These are phyloP conservation scores for Amaranthus cruentus DNA, from an alignment of 148 eudicot species.

Conservation along the genomic window DNA sequence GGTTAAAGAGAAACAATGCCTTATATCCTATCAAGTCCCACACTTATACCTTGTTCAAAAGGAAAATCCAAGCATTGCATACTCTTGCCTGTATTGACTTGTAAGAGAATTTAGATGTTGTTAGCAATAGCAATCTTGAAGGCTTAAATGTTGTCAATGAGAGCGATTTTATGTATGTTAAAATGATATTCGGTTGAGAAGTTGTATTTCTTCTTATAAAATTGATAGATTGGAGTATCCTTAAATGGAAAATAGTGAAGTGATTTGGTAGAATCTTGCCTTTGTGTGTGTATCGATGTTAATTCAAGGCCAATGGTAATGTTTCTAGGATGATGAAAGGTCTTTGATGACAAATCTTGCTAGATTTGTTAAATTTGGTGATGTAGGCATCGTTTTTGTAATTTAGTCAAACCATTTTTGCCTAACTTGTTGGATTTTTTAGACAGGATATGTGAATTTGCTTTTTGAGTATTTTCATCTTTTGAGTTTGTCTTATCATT, in stretches of 20 bases:
- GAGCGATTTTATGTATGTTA: neutral
- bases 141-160: constrained; percentile 7
- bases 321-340: neutral
- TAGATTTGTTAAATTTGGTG: neutral
- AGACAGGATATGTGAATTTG: no score
- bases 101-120: neutral
- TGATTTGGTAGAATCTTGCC: neutral
- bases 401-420: no score
- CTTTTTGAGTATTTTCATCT: no score
- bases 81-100: constrained; percentile 11
- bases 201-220: neutral
- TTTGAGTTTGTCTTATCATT: no score
- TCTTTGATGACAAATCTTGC: neutral
- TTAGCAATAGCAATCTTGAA: neutral
- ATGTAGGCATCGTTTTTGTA: neutral
- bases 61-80: constrained; percentile 13
- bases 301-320: neutral
- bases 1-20: constrained; percentile 11
- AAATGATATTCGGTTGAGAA: neutral
- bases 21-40: constrained; percentile 14
- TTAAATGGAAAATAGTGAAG: neutral
- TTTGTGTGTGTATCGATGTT: neutral
- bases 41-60: neutral
- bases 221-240: neutral
- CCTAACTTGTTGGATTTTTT: neutral